These are phyloP conservation scores for Fusarium anguioides DNA, from an alignment of 2,329 filamentous ascomycete genomes.

Conservation along the genomic window DNA sequence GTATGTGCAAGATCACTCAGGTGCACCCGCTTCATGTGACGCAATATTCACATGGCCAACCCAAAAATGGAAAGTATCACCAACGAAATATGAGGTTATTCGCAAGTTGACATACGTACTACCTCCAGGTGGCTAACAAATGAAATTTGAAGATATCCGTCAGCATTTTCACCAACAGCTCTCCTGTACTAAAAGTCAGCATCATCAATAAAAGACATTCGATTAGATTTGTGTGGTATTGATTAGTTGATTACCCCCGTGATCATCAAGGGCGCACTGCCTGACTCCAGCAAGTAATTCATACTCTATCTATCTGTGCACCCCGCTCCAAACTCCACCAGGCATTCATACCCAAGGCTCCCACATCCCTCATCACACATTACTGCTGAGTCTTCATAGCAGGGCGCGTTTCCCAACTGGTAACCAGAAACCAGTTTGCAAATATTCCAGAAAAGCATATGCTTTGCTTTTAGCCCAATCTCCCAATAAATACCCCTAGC, in stretches of 20 bases:
- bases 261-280: background rate
- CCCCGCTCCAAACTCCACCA: conserved; percentile 31
- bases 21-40: conserved; percentile 47
- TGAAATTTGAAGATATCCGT: too few relatives aligned
- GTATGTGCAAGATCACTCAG: conserved; percentile 9
- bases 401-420: conserved; percentile 15
- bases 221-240: background rate
- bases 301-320: conserved; percentile 17
- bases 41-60: conserved; percentile 41
- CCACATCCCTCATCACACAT: conserved; percentile 25
- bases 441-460: conserved; percentile 46
- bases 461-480: conserved; percentile 33
- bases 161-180: too few relatives aligned
- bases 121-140: too few relatives aligned
- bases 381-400: background rate
- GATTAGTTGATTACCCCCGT: background rate
- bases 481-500: conserved; percentile 34
- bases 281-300: background rate
- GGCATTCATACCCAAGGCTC: conserved; percentile 17
- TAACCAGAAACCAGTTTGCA: conserved; percentile 46
- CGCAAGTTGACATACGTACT: too few relatives aligned
- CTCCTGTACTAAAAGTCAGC: too few relatives aligned
- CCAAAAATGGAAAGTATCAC: conserved; percentile 8
- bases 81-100: conserved; percentile 18
- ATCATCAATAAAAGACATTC: too few relatives aligned